Evolutionary conservation across 2,329 filamentous ascomycete genomes (phyloP), one percentile per base, ranked within the genome.

Genomic region (Neodidymelliopsis sp.): DNA sequence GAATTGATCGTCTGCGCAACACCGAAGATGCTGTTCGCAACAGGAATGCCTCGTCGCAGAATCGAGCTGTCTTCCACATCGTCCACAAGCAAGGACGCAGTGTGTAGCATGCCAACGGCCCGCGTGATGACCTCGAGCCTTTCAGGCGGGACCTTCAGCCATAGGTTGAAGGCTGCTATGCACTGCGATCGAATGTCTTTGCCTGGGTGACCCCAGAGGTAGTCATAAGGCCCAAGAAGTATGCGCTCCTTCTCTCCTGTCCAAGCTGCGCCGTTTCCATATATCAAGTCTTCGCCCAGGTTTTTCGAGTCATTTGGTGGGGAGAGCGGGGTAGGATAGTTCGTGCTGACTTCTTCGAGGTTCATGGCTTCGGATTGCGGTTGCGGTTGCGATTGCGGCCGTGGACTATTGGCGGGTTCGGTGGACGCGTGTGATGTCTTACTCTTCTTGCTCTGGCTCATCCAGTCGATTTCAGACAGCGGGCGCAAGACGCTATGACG

Each of bases 1-100:
- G 86, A 88, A 74, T 96, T 96, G 75, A 96, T 94, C 31, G 90
- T 94, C 74, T 96, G 91, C 5, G 91, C 86, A 3, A 88, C 85
- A 54, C 91, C 91, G 66, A 92, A 96, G 62, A 96, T 91, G 70
- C 79, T 84, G 74, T 96, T 89, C 3, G 91, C 89, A 15, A 93
- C 90, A 10, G 91, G 91, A 28, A 90, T 81, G 30, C 91, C 90
- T 29, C 91, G 83, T 29, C 91, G 86, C 20, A 95, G 80, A 54
- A 85, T 75, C 2, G 88, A 91, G 30, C 82, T 85, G 74, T 96
- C 91, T 76, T 96, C 89, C 6, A 96, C 90, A 71, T 96, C 91
- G 74, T 96, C 91, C 47, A 95, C 84, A 18, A 95, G 83, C 45
- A 95, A 78, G 3, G 89, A 92, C 3, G 90, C 86, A 28, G 90